These are phyloP conservation scores for Heliophila coronopifolia DNA, from an alignment of 441 rosid species.

Conservation along the genomic window DNA sequence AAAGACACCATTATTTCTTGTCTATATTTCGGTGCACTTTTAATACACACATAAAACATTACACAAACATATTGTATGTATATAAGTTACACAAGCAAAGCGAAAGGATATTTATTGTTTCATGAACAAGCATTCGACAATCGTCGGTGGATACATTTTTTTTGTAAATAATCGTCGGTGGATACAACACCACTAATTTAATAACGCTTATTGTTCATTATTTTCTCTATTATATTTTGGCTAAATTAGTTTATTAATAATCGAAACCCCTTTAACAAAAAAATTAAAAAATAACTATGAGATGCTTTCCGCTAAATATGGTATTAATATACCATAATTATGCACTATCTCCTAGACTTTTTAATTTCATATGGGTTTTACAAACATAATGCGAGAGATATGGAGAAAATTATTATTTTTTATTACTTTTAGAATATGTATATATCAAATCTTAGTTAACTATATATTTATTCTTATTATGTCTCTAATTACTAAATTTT, in stretches of 20 bases:
- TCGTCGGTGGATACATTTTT: conserved; percentile 10
- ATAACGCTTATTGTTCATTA: background rate
- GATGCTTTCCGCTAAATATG: conserved; percentile 9
- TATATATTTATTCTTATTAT: background rate
- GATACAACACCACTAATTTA: background rate
- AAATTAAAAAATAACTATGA: too few relatives aligned
- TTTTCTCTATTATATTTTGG: background rate
- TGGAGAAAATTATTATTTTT: background rate
- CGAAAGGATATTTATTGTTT: conserved; percentile 1
- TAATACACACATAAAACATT: background rate
- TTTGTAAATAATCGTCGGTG: conserved; percentile 12
- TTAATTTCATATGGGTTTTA: background rate
- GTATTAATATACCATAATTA: background rate
- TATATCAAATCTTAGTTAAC: background rate
- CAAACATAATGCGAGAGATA: conserved; percentile 4
- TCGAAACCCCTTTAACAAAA: too few relatives aligned
- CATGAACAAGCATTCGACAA: conserved; percentile 10
- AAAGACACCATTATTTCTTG: background rate
- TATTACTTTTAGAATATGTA: conserved; percentile 3
- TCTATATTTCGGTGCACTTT: background rate
- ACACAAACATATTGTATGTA: background rate
- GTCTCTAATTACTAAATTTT: background rate
- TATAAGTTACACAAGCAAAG: background rate
- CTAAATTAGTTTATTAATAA: background rate
- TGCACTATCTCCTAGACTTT: background rate